Base-by-base conservation (phyloP, 805 yeast species). In the Zygoascus bituminiphila region DNA sequence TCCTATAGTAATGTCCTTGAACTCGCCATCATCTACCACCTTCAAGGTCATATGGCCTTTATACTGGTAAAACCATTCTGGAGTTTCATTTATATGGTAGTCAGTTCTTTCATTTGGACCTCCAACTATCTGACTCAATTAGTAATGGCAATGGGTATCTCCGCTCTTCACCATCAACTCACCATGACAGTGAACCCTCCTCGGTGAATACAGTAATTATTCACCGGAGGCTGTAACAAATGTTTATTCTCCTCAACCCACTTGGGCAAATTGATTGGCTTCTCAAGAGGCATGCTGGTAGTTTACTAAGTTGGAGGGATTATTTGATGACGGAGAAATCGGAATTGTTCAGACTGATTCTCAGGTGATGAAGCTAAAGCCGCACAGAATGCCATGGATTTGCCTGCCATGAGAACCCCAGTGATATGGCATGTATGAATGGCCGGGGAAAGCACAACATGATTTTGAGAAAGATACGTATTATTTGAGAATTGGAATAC, bases 71-170 rank as follows among this genome's bases (percentile, higher is more conserved):
- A 89, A 89, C 78, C 88, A 89, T 60, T 89, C 97, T 0, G 97
- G 96, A 0, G 97, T 89, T 58, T 87, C 94, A 61, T 89, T 89
- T 44, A 89, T 78, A 61, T 89, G 97, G 62, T 87, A 89, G 62
- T 89, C 97, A 0, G 95, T 88, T 50, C 97, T 73, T 59, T 82
- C 95, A 63, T 89, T 89, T 2, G 97, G 97, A 0, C 97, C 97
- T 14, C 97, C 97, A 1, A 89, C 95, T 45, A 88, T 81, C 71
- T 39, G 29, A 8, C 29, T 6, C 25, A 4, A 39, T 39, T 23
- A 21, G 40, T n/a, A 17, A 36, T 17, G 22, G 17, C 19, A 15
- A 12, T 14, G 20, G 22, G 40, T 5, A 36, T 20, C n/a, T n/a
- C 21, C 29, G 24, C 38, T 19, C 20, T 10, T 21, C n/a, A 12